These are phyloP conservation scores for Hibiscus trionum DNA, from an alignment of 345 rosid genomes.

Conservation along the genomic window DNA sequence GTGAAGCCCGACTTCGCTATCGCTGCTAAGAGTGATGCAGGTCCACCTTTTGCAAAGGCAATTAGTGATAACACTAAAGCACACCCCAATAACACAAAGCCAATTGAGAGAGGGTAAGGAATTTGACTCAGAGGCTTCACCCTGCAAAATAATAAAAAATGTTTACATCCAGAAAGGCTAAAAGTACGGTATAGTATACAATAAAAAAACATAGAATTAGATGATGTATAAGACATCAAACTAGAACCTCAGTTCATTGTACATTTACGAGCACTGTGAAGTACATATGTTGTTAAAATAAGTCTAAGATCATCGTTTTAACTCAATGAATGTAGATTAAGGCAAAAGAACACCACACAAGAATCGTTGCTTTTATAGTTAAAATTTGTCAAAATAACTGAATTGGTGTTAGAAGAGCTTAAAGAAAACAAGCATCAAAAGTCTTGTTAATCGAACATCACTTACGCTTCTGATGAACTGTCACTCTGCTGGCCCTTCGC, in stretches of 20 bases:
- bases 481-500: slow-evolving; percentile 30
- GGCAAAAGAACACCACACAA: no score
- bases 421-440: neutral
- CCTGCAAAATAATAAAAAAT: slow-evolving; percentile 35
- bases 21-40: slow-evolving; percentile 67
- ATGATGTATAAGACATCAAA: neutral
- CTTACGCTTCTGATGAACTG: slow-evolving; percentile 54
- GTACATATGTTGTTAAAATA: no score
- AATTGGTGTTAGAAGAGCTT: neutral
- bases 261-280: neutral
- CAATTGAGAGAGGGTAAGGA: slow-evolving; percentile 74
- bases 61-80: slow-evolving; percentile 61
- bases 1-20: slow-evolving; percentile 92
- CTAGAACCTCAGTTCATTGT: neutral
- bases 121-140: slow-evolving; percentile 45
- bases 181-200: neutral
- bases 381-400: neutral
- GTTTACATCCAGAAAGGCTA: neutral
- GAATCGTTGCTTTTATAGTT: neutral
- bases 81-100: slow-evolving; percentile 62
- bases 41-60: slow-evolving; percentile 66
- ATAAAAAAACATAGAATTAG: neutral
- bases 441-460: slow-evolving; percentile 2
- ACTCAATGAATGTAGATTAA: no score
- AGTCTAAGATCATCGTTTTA: no score